phyloP scores from a whole-genome alignment of 331 rosid genomes.

The Cydonia oblonga region DNA sequence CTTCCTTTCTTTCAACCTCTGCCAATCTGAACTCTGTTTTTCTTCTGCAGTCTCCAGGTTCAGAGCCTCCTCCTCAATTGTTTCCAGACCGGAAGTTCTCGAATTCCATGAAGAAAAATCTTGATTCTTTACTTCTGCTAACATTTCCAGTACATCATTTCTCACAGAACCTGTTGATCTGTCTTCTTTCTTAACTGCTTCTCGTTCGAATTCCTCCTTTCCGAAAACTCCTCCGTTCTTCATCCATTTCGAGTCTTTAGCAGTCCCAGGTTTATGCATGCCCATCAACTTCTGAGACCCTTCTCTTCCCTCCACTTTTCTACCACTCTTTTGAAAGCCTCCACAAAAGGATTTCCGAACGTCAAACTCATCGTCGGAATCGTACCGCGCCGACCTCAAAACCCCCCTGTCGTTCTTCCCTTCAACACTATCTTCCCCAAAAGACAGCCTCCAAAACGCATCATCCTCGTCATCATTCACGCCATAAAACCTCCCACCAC shows the following conservation, averaged over 20 bases:
- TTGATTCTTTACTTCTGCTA: conserved; percentile 24
- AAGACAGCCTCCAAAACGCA: conserved; percentile 72
- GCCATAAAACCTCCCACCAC: conserved; percentile 36
- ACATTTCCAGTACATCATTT: conserved; percentile 22
- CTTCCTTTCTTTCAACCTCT: conserved; percentile 29
- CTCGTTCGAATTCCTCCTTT: conserved; percentile 26
- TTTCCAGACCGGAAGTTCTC: conserved; percentile 20
- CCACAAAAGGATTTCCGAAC: conserved; percentile 16
- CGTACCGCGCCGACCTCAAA: conserved; percentile 18
- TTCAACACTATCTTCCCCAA: conserved; percentile 37
- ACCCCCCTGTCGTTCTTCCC: conserved; percentile 20
- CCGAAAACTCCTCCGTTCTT: conserved; percentile 17
- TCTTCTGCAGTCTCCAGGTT: conserved; percentile 12
- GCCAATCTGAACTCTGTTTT: conserved; percentile 16
- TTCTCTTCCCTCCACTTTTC: conserved; percentile 23
- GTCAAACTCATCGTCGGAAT: conserved; percentile 30
- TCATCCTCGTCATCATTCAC: conserved; percentile 29
- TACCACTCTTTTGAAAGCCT: conserved; percentile 4
- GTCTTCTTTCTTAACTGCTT: conserved; percentile 13
- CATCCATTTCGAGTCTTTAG: conserved; percentile 12
- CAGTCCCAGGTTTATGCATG: conserved; percentile 25
- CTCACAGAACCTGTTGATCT: conserved; percentile 21
- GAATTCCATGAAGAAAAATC: conserved; percentile 18
- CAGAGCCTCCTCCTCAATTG: conserved; percentile 14
- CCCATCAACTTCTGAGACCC: conserved; percentile 20